A percentile compares a stretch with the other conserved stretches of the same genome.
Conservation (phyloP, 331 rosid genomes). For the Spiraea crenata region DNA sequence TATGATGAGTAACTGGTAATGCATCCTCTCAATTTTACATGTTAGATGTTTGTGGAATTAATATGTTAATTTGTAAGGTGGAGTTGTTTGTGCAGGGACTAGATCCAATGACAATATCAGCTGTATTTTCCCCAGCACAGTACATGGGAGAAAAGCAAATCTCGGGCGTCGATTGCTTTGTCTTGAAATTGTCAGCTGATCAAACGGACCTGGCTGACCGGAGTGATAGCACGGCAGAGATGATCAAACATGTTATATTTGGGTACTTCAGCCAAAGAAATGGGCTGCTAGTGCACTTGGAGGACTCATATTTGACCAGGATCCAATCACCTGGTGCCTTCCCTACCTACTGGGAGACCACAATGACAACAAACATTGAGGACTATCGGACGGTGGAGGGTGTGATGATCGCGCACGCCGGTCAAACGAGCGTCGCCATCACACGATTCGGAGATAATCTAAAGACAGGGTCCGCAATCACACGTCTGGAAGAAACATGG, state of each 20-base stretch:
- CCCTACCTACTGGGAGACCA: slow-evolving; percentile 90
- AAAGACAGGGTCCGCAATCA: slow-evolving; percentile 59
- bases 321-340: slow-evolving; percentile 80
- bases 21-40: background rate
- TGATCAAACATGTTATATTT: slow-evolving; percentile 76
- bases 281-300: slow-evolving; percentile 65
- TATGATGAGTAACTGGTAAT: background rate
- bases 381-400: slow-evolving; percentile 73
- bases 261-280: slow-evolving; percentile 90
- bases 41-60: background rate
- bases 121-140: slow-evolving; percentile 70
- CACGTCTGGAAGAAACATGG: slow-evolving; percentile 81
- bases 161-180: slow-evolving; percentile 62
- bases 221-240: slow-evolving; percentile 84
- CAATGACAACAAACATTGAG: slow-evolving; percentile 75
- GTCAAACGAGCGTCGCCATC: slow-evolving; percentile 60
- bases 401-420: slow-evolving; percentile 74
- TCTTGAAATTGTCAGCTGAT: slow-evolving; percentile 68
- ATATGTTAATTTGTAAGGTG: background rate
- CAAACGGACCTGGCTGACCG: slow-evolving; percentile 68
- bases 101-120: slow-evolving; percentile 78
- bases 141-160: slow-evolving; percentile 84
- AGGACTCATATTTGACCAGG: slow-evolving; percentile 83
- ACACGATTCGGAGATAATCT: slow-evolving; percentile 76
- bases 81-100: slow-evolving; percentile 50